Percentiles rank a stretch among this genome's conserved stretches.
Conservation (phyloP, 1,139 yeast species). For the Saccharomycopsis hybrid region DNA sequence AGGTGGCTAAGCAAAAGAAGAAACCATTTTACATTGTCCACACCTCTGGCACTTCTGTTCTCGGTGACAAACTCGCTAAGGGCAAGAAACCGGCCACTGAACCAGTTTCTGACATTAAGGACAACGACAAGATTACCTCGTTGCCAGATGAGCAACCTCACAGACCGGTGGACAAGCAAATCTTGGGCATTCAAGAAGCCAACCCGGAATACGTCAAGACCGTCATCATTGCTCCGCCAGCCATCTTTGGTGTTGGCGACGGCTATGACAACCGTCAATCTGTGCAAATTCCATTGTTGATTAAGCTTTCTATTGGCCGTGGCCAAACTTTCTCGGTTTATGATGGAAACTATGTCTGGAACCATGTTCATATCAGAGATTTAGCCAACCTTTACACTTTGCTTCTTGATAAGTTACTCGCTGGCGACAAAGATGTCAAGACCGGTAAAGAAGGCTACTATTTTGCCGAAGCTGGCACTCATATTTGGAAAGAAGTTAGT, state of each 20-base stretch:
- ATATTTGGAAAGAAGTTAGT: constrained; percentile 33
- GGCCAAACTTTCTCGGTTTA: constrained; percentile 32
- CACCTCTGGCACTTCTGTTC: constrained; percentile 37
- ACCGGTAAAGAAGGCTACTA: constrained; percentile 35
- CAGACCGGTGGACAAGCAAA: constrained; percentile 33
- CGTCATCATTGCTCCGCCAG: constrained; percentile 9
- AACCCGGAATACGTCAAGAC: constrained; percentile 9
- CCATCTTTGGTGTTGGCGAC: constrained; percentile 23
- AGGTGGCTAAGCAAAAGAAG: constrained; percentile 3
- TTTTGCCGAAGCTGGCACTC: constrained; percentile 32
- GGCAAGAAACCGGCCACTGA: constrained; percentile 27
- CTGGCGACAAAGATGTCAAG: constrained; percentile 26
- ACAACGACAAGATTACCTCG: constrained; percentile 30
- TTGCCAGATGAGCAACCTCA: constrained; percentile 34
- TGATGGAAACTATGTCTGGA: constrained; percentile 34
- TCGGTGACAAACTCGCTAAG: constrained; percentile 26
- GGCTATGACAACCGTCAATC: constrained; percentile 34
- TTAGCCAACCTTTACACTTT: constrained; percentile 33
- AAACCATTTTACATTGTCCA: constrained; percentile 28
- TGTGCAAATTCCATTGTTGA: constrained; percentile 32
- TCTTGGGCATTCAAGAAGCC: constrained; percentile 28
- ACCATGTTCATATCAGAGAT: constrained; percentile 35
- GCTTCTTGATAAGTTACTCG: constrained; percentile 27
- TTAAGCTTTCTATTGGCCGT: constrained; percentile 26
- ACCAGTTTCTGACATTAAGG: constrained; percentile 31